phyloP scores from a whole-genome alignment of 2,329 filamentous ascomycete genomes.

The Trichophyton equinum region DNA sequence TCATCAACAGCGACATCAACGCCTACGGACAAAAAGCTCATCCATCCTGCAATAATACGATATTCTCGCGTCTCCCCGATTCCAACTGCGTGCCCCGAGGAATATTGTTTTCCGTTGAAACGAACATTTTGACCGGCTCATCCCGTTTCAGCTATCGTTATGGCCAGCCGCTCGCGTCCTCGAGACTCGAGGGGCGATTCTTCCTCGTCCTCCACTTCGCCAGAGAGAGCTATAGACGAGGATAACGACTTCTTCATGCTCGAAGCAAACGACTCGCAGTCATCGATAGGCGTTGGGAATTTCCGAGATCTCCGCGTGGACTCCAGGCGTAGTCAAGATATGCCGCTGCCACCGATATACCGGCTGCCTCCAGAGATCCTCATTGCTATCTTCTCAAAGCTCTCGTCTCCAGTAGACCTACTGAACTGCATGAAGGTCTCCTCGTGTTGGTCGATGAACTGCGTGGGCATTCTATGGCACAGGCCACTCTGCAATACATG shows the following conservation, averaged over 20 bases:
- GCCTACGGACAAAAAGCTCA: no score
- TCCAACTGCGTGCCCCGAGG: neutral
- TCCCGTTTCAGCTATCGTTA: constrained; percentile 15
- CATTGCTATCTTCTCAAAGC: constrained; percentile 79
- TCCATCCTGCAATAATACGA: neutral
- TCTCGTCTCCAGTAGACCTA: constrained; percentile 63
- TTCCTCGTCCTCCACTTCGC: constrained; percentile 19
- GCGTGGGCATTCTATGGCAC: constrained; percentile 90
- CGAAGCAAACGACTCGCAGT: constrained; percentile 78
- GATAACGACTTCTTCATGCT: constrained; percentile 87
- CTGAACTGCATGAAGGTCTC: constrained; percentile 88
- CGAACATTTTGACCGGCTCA: constrained; percentile 28
- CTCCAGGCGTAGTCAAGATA: constrained; percentile 27
- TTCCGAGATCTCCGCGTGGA: constrained; percentile 61
- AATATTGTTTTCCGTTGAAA: neutral
- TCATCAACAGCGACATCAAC: no score
- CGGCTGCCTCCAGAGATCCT: constrained; percentile 87
- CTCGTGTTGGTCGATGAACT: constrained; percentile 82
- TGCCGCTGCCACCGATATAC: constrained; percentile 51
- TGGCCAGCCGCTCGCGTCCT: constrained; percentile 11
- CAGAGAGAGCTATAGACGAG: constrained; percentile 52
- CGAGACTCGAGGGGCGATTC: constrained; percentile 33
- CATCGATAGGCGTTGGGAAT: constrained; percentile 71
- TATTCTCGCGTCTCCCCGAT: neutral
- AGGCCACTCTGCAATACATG: constrained; percentile 81